phyloP scores from a whole-genome alignment of 257 asterid species.

The Ilex aquifolium region DNA sequence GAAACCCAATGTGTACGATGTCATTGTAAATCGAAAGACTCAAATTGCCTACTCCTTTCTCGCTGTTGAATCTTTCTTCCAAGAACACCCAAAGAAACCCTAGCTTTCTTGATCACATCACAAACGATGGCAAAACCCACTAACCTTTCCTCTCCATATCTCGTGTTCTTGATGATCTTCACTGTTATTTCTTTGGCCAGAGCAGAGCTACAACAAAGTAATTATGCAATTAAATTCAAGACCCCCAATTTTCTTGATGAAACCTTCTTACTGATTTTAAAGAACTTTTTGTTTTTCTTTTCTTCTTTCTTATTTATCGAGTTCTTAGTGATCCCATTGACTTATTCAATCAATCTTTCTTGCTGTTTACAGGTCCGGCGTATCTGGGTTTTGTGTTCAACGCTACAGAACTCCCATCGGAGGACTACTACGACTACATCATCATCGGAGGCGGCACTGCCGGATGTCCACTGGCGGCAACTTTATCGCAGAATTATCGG shows the following conservation, averaged over 20 bases:
- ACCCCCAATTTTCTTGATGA: neutral
- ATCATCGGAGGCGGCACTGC: constrained; percentile 91
- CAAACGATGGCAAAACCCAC: constrained; percentile 27
- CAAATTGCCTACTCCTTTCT: no score
- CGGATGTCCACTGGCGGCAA: constrained; percentile 90
- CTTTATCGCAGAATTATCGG: constrained; percentile 50
- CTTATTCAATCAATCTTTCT: neutral
- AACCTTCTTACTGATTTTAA: no score
- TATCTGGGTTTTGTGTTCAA: constrained; percentile 46
- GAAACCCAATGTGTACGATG: no score
- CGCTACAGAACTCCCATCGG: constrained; percentile 59
- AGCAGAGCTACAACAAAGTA: constrained; percentile 49
- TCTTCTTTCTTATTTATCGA: neutral
- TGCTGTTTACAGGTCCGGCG: constrained; percentile 44
- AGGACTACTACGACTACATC: constrained; percentile 51
- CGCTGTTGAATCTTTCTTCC: neutral
- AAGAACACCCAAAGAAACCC: neutral
- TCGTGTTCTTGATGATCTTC: constrained; percentile 24
- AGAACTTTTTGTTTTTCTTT: neutral
- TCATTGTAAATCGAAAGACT: no score
- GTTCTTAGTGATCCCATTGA: neutral
- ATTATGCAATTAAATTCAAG: constrained; percentile 1
- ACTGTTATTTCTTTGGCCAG: constrained; percentile 28
- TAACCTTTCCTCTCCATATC: constrained; percentile 10
- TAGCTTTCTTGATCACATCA: neutral